Evolutionary conservation across 2,329 filamentous ascomycete species (phyloP).

Genomic region (Monosporascus sp.): DNA sequence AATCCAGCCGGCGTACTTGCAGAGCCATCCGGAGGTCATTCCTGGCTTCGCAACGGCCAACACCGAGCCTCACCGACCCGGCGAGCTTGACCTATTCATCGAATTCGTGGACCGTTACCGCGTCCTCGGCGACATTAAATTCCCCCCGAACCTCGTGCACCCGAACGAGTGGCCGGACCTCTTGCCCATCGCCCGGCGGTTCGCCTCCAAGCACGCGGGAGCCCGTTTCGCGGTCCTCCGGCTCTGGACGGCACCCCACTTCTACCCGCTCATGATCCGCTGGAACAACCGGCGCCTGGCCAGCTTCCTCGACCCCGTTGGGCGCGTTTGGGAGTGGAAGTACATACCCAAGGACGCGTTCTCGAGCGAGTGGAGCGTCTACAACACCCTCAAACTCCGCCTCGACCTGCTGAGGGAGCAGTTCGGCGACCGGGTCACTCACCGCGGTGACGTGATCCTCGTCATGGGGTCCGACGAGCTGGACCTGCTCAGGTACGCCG

Average conservation of each 20-base stretch:
- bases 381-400: conserved; percentile 29
- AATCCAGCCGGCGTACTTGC: conserved; percentile 24
- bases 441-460: conserved; percentile 37
- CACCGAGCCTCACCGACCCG: conserved; percentile 29
- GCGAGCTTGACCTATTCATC: conserved; percentile 37
- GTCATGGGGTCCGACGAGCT: conserved; percentile 39
- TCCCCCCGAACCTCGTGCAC: conserved; percentile 27
- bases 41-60: conserved; percentile 32
- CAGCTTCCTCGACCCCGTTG: conserved; percentile 36
- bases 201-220: conserved; percentile 15
- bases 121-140: conserved; percentile 15
- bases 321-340: conserved; percentile 41
- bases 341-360: conserved; percentile 29
- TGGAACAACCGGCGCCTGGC: conserved; percentile 27
- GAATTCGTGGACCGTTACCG: conserved; percentile 29
- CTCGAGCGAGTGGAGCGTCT: conserved; percentile 32
- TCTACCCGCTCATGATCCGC: conserved; percentile 43
- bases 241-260: conserved; percentile 43
- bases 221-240: conserved; percentile 38
- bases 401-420: conserved; percentile 24
- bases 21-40: conserved; percentile 21
- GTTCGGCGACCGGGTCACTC: conserved; percentile 31
- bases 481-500: conserved; percentile 34
- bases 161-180: conserved; percentile 27
- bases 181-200: conserved; percentile 24